A percentile compares a stretch with the other conserved stretches of the same genome.
These are phyloP conservation scores for Penicillium soppii DNA, from an alignment of 495 filamentous ascomycete species.

Conservation along the genomic window DNA sequence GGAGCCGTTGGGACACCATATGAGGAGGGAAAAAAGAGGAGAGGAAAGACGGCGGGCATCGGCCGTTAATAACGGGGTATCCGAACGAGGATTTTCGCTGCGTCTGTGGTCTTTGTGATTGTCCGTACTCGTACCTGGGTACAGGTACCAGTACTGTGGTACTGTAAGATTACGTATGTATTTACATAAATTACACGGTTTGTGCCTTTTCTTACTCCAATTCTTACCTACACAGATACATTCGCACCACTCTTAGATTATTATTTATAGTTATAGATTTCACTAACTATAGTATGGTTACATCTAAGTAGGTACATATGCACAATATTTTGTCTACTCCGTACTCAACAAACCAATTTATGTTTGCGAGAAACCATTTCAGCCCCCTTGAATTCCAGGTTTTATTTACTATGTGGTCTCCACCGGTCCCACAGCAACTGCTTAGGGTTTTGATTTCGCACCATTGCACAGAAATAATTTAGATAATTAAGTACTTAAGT, in stretches of 20 bases:
- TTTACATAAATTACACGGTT: slow-evolving; percentile 1
- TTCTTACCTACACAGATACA: no score
- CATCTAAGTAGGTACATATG: no score
- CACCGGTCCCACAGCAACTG: background rate
- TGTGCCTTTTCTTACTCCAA: no score
- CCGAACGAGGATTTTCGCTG: slow-evolving; percentile 26
- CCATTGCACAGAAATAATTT: background rate
- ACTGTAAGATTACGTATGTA: background rate
- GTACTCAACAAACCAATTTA: no score
- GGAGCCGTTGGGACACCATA: slow-evolving; percentile 30
- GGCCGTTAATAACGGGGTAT: slow-evolving; percentile 24
- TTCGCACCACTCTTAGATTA: background rate
- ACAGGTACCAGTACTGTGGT: slow-evolving; percentile 11
- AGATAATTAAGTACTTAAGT: background rate
- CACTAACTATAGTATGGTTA: background rate
- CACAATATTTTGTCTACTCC: no score
- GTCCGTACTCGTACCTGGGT: slow-evolving; percentile 8
- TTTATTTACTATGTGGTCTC: background rate
- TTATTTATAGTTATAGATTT: no score
- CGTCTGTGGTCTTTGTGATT: slow-evolving; percentile 13
- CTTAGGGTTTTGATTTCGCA: background rate
- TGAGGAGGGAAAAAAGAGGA: slow-evolving; percentile 16
- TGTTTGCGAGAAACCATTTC: background rate
- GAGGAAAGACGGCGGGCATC: slow-evolving; percentile 15
- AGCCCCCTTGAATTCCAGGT: background rate